Conservation (phyloP, 163 green algal species). For the Scenedesmus sp. region DNA sequence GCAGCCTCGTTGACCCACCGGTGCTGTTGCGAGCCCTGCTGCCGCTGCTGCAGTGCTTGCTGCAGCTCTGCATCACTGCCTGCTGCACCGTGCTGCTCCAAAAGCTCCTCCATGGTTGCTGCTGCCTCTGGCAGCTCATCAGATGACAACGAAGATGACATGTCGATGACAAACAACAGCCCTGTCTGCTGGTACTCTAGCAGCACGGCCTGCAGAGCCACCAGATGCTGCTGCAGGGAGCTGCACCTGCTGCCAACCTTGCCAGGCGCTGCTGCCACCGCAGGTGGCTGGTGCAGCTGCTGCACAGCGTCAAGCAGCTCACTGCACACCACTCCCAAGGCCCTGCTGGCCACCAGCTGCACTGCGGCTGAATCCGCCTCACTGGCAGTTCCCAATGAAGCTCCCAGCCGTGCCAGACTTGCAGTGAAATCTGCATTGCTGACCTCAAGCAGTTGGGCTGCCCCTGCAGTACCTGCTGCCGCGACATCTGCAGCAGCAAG, state of each 20-base stretch:
- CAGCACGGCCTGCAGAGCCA: constrained; percentile 12
- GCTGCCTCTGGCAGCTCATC: constrained; percentile 40
- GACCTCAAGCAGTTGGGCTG: not conserved
- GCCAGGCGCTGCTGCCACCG: not conserved
- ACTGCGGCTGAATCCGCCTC: constrained; percentile 13
- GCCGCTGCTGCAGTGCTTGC: constrained; percentile 19
- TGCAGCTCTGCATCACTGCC: constrained; percentile 18
- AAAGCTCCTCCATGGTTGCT: constrained; percentile 5
- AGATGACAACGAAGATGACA: not conserved
- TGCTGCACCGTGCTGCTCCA: constrained; percentile 21
- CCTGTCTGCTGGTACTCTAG: constrained; percentile 17
- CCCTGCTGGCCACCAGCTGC: constrained; percentile 37
- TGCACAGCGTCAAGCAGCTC: not conserved
- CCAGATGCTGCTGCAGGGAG: constrained; percentile 13
- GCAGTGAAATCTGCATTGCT: not conserved
- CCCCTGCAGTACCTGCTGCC: not conserved
- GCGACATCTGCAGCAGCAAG: not conserved
- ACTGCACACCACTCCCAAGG: not conserved
- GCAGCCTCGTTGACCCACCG: not conserved
- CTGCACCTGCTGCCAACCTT: not conserved
- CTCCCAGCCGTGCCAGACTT: not conserved
- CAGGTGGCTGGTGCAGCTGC: not conserved
- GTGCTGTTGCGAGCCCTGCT: constrained; percentile 16
- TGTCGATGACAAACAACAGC: constrained; percentile 15
- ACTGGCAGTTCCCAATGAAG: not conserved